A percentile compares a stretch with the other conserved stretches of the same genome.
Conservation (phyloP, 495 filamentous ascomycete species). For the Penicillium angulare region DNA sequence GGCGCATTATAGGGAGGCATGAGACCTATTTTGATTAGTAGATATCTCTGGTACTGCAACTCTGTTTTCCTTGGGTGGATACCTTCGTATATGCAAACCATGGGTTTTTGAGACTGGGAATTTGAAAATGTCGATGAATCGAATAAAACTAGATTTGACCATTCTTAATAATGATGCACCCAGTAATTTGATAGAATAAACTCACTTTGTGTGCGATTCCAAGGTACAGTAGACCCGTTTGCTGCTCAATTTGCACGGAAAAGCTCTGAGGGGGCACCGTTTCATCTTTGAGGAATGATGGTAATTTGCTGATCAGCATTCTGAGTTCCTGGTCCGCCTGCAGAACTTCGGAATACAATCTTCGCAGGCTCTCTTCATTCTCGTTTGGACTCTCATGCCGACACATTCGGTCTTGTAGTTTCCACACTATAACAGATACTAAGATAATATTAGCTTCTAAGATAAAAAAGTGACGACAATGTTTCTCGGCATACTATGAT, state of each 20-base stretch:
- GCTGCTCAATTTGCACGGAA: background rate
- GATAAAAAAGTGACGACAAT: too few relatives aligned
- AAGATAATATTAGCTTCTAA: too few relatives aligned
- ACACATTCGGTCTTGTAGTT: slow-evolving; percentile 10
- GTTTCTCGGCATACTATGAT: too few relatives aligned
- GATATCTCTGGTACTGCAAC: background rate
- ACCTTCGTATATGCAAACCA: slow-evolving; percentile 16
- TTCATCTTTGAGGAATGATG: too few relatives aligned
- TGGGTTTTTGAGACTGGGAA: slow-evolving; percentile 10
- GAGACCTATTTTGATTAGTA: slow-evolving; percentile 4
- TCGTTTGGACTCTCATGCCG: background rate
- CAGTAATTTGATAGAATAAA: background rate
- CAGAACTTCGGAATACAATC: slow-evolving; percentile 9
- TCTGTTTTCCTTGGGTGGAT: background rate
- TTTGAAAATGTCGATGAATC: slow-evolving; percentile 15
- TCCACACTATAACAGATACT: slow-evolving; percentile 14
- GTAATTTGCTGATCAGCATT: slow-evolving; percentile 3
- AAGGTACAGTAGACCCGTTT: background rate
- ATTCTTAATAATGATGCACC: background rate
- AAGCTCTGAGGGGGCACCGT: too few relatives aligned
- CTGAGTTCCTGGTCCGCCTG: slow-evolving; percentile 7
- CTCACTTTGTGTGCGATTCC: slow-evolving; percentile 1
- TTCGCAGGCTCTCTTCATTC: background rate
- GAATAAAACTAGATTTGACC: slow-evolving; percentile 6
- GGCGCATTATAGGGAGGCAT: slow-evolving; percentile 8